Base-by-base conservation (phyloP, 2,329 filamentous ascomycete species). In the Chrysosphaeria jannelii region DNA sequence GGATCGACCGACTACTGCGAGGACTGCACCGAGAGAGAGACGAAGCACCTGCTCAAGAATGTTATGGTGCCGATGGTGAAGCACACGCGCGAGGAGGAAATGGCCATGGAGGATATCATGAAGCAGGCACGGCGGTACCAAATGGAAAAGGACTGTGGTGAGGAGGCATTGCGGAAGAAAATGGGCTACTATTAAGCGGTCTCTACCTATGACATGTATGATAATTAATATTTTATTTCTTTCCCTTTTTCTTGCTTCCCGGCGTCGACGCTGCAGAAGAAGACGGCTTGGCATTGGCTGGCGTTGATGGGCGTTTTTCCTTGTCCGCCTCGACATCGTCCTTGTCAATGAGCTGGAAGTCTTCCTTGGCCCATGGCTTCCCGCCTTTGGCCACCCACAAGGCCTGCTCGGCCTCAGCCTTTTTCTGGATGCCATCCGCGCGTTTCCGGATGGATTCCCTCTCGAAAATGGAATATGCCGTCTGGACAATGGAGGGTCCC, bases 401-500 rank as follows among this genome's bases (percentile, higher is more conserved):
- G 38, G 68, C 57, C 47, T 71, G 74, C 47, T 93, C 85, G 19
- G 62, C 50, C 7, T 58, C 53, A 2, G 64, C 51, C 37, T 74
- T 68, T 14, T 52, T 48, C 35, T 79, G 65, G 28, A 90, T 63
- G 30, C 78, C 69, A 22, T 66, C 58, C 11, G 90, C 54, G 23
- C 67, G 60, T 32, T 67, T 54, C 33, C 76, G 71, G 37, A 90
- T 57, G 22, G 65, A 48, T 20, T 61, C 58, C 47, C 91, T 91
- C 39, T 76, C 69, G 28, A 71, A 65, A 46, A 97, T 91, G 46
- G 97, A 85, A 45, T 89, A 89, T 26, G 85, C 85, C 21, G 74
- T 79, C 45, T 97, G 85, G 58, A 97, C 97, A 42, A 97, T 93
- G 27, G 61, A 64, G 40, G 85, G 68, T 30, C 85, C 85, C 85